Evolutionary conservation across 371 early-diverging fungal species (phyloP).

Genomic region (Mortierella sp.): DNA sequence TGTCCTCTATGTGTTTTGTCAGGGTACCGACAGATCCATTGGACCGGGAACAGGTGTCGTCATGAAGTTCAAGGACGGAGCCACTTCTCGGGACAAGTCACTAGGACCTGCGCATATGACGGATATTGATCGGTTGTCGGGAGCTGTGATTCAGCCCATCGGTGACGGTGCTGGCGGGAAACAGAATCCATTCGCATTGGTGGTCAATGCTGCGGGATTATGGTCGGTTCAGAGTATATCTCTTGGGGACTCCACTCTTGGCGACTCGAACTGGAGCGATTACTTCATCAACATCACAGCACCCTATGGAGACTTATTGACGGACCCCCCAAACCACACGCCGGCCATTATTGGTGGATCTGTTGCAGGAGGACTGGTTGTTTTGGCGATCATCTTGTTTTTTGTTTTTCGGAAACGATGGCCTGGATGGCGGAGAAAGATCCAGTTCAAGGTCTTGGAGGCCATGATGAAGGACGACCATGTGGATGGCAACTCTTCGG

Average conservation of each 20-base stretch:
- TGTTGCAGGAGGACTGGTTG: constrained; percentile 15
- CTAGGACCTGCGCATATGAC: not conserved
- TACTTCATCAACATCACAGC: constrained; percentile 27
- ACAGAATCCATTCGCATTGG: constrained; percentile 14
- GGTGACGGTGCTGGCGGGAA: constrained; percentile 6
- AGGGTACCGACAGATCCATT: constrained; percentile 8
- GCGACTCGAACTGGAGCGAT: not conserved
- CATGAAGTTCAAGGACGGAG: constrained; percentile 18
- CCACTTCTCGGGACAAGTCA: not conserved
- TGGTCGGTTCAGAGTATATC: not conserved
- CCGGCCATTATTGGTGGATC: constrained; percentile 32
- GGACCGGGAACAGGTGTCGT: constrained; percentile 7
- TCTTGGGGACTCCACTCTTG: not conserved
- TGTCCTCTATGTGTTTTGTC: constrained; percentile 29
- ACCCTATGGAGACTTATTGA: not conserved
- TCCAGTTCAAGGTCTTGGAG: constrained; percentile 16
- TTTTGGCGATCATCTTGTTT: constrained; percentile 4
- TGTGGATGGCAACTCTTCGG: not conserved
- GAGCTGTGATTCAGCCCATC: constrained; percentile 19
- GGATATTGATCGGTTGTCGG: not conserved
- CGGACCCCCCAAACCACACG: not conserved
- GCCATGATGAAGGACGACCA: constrained; percentile 13
- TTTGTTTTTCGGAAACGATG: constrained; percentile 15
- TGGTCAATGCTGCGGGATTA: not conserved
- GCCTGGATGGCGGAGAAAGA: constrained; percentile 18